Conservation (phyloP, 768 basidiomycete species). For the Clavaria fumosa region DNA sequence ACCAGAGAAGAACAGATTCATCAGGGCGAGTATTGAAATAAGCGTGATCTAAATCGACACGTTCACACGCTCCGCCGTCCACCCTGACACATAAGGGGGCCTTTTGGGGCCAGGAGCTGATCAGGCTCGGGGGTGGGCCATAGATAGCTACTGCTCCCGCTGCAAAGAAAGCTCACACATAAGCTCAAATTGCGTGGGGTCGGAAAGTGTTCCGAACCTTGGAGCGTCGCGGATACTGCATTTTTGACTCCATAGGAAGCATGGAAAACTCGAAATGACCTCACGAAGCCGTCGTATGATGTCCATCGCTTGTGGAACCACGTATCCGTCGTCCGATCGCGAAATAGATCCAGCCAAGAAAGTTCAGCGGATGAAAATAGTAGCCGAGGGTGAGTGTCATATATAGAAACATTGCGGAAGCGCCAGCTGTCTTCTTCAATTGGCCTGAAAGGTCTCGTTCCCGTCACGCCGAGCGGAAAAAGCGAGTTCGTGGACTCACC, state of each 20-base stretch:
- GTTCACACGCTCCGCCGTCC: not conserved
- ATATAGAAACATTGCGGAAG: constrained; percentile 1
- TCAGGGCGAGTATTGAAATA: not conserved
- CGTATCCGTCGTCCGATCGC: not conserved
- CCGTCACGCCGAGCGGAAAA: not conserved
- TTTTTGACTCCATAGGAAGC: not conserved
- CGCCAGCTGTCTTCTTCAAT: not conserved
- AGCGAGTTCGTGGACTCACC: not conserved
- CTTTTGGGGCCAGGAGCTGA: not conserved
- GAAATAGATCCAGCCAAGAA: not conserved
- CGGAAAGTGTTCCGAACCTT: too few relatives aligned
- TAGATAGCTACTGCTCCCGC: not conserved
- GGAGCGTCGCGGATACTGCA: not conserved
- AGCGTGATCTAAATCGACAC: not conserved
- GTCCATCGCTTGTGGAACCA: not conserved
- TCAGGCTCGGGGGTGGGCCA: not conserved
- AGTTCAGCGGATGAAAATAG: not conserved
- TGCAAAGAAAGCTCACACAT: not conserved
- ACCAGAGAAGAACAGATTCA: not conserved
- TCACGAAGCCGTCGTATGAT: not conserved
- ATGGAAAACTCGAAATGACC: not conserved
- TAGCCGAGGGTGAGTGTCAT: not conserved
- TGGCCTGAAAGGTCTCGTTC: not conserved
- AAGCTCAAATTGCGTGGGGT: not conserved
- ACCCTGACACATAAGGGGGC: not conserved